These are phyloP conservation scores for Xylariaceae sp. DNA, from an alignment of 2,329 filamentous ascomycete species.

Conservation along the genomic window DNA sequence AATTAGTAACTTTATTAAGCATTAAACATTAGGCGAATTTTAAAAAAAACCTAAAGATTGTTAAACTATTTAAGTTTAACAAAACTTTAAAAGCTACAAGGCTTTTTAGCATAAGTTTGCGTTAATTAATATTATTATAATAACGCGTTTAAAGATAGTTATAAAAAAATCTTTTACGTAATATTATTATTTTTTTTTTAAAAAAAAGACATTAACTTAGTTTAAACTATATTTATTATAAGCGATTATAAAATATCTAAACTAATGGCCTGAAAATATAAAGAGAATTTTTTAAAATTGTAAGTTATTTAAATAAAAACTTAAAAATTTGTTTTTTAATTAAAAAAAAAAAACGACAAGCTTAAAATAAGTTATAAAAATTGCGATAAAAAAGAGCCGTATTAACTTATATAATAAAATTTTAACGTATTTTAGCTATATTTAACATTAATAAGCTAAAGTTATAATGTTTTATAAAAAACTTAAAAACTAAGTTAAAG, in stretches of 20 bases:
- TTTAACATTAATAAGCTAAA: too few relatives aligned
- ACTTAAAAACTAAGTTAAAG: too few relatives aligned
- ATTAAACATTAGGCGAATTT: neutral
- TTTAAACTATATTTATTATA: neutral
- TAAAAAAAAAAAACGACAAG: neutral
- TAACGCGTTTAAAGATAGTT: neutral
- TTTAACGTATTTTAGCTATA: too few relatives aligned
- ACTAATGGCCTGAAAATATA: neutral
- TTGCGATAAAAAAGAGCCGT: neutral
- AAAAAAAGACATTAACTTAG: neutral
- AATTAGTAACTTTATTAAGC: neutral
- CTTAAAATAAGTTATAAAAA: neutral
- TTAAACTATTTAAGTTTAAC: neutral
- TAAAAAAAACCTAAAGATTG: neutral
- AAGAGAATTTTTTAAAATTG: neutral
- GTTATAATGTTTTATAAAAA: too few relatives aligned
- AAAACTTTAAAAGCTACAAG: neutral
- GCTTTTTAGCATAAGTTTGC: neutral
- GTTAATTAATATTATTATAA: neutral
- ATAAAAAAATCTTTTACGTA: too few relatives aligned
- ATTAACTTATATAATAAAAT: neutral
- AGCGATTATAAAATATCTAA: neutral
- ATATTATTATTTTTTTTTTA: neutral
- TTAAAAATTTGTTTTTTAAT: neutral
- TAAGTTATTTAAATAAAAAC: neutral